A percentile compares a stretch with the other conserved stretches of the same genome.
Evolutionary conservation across 768 basidiomycete genomes (phyloP).

Genomic region (Amanita subjunquillea): DNA sequence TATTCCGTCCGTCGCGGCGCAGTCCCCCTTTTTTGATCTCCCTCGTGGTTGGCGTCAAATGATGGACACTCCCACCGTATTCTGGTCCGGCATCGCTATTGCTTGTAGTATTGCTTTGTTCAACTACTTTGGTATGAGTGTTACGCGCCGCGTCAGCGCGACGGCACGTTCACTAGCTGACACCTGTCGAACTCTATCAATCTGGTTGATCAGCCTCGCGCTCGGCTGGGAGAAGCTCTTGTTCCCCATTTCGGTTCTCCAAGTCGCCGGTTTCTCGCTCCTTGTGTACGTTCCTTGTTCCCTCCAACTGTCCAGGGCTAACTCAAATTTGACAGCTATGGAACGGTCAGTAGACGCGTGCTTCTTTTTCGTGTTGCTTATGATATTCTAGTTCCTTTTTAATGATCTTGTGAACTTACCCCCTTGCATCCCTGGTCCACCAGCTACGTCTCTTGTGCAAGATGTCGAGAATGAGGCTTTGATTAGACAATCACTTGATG

Average conservation of each 20-base stretch:
- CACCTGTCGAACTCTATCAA: conserved; percentile 90
- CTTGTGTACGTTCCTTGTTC: conserved; percentile 61
- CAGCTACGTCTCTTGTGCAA: conserved; percentile 17
- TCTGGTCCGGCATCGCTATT: conserved; percentile 60
- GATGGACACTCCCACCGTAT: conserved; percentile 62
- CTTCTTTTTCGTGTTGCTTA: conserved; percentile 5
- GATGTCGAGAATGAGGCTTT: conserved; percentile 39
- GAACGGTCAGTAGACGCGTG: conserved; percentile 47
- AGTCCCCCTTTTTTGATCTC: conserved; percentile 77
- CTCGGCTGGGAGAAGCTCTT: conserved; percentile 86
- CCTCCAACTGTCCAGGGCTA: not conserved
- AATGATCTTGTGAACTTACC: conserved; percentile 71
- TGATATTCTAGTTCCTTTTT: conserved; percentile 62
- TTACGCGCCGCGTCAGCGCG: conserved; percentile 88
- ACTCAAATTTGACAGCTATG: conserved; percentile 44
- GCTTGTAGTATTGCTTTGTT: conserved; percentile 70
- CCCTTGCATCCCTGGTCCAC: conserved; percentile 46
- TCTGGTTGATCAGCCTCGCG: conserved; percentile 87
- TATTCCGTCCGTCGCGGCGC: conserved; percentile 50
- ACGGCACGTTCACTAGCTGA: conserved; percentile 89
- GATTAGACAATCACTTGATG: conserved; percentile 46
- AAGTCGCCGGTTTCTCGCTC: conserved; percentile 76
- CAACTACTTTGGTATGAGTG: conserved; percentile 87
- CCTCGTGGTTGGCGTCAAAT: conserved; percentile 86
- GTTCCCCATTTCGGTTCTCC: conserved; percentile 74